Percentiles rank a stretch among this genome's conserved stretches.
Conservation (phyloP, 129 eudicot species). For the Artemisia annua region DNA sequence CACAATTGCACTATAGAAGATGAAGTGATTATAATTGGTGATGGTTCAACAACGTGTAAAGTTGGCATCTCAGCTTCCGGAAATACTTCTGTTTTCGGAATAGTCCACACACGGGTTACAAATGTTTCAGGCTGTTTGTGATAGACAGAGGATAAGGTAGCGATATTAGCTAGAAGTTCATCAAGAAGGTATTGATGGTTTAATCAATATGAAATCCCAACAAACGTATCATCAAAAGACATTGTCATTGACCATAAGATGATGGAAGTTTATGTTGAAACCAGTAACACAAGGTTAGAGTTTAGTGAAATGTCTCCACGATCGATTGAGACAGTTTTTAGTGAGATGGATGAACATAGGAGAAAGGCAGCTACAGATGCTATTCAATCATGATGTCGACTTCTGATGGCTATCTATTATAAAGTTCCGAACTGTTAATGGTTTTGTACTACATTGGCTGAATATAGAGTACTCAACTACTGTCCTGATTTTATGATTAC, state of each 20-base stretch:
- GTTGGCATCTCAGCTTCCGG: conserved; percentile 63
- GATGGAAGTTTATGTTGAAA: too few species aligned
- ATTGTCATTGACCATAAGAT: too few species aligned
- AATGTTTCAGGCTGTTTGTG: conserved; percentile 91
- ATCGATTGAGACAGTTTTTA: too few species aligned
- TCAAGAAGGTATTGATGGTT: conserved; percentile 34
- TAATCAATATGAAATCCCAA: too few species aligned
- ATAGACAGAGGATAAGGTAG: conserved; percentile 77
- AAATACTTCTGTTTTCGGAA: conserved; percentile 64
- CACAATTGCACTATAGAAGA: conserved; percentile 49
- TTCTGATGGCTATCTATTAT: conserved; percentile 8
- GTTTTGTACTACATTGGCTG: too few species aligned
- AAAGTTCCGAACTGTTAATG: background rate
- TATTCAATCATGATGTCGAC: background rate
- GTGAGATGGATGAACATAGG: too few species aligned
- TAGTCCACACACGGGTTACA: conserved; percentile 67
- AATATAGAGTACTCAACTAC: background rate
- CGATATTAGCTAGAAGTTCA: conserved; percentile 83
- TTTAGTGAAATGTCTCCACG: too few species aligned
- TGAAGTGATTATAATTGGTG: conserved; percentile 42
- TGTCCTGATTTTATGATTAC: conserved; percentile 13
- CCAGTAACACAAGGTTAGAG: too few species aligned
- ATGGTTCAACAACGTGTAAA: conserved; percentile 49
- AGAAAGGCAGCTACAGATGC: too few species aligned
- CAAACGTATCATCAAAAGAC: too few species aligned